phyloP scores from a whole-genome alignment of 2,329 filamentous ascomycete genomes.

The Leptodontidium sp. region DNA sequence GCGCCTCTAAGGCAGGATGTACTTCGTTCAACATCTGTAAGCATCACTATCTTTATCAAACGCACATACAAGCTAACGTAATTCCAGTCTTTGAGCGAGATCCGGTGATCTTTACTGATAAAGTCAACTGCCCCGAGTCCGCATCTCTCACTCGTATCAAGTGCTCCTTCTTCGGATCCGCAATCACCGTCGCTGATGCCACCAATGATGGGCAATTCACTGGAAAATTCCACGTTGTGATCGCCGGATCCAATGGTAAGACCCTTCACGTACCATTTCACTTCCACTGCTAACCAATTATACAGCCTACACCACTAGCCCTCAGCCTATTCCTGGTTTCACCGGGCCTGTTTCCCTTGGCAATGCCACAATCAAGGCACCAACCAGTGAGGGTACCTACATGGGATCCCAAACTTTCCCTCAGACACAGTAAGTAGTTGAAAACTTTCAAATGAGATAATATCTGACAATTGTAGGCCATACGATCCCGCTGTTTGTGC shows the following conservation, averaged over 20 bases:
- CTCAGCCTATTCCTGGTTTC: conserved; percentile 37
- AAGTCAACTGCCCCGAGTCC: conserved; percentile 46
- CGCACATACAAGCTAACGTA: not conserved
- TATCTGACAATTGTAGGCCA: conserved; percentile 30
- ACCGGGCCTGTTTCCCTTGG: conserved; percentile 44
- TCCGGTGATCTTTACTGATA: conserved; percentile 41
- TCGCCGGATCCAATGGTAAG: conserved; percentile 51
- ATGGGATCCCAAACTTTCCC: conserved; percentile 44
- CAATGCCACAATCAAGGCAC: conserved; percentile 45
- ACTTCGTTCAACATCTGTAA: conserved; percentile 46
- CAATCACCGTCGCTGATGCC: conserved; percentile 41
- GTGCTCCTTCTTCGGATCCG: conserved; percentile 47
- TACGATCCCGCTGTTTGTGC: conserved; percentile 47
- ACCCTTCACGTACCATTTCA: not conserved
- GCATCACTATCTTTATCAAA: not conserved
- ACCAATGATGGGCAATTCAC: conserved; percentile 46
- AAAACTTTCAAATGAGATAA: no score
- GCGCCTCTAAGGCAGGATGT: conserved; percentile 41
- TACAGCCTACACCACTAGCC: conserved; percentile 45
- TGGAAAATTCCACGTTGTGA: conserved; percentile 49
- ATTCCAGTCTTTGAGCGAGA: conserved; percentile 44
- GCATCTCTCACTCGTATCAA: conserved; percentile 46
- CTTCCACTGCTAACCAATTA: not conserved
- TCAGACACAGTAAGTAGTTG: conserved; percentile 1
- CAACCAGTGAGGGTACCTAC: conserved; percentile 42